Evolutionary conservation across 2,329 filamentous ascomycete genomes (phyloP), one percentile per base, ranked within the genome.

Genomic region (Aspergillus eucalypticola): DNA sequence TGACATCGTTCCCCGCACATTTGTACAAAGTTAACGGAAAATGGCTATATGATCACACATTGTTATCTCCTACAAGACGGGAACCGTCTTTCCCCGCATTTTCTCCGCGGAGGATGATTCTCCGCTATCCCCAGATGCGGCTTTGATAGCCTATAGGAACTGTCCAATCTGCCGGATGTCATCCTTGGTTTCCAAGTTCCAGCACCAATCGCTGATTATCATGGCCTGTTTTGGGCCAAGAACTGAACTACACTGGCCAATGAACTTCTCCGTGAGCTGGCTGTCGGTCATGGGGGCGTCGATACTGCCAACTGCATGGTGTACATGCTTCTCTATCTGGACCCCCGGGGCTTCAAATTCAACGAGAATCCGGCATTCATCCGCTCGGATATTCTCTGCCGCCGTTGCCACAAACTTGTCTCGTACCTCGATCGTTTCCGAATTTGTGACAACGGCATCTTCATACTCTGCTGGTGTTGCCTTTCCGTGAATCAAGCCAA

Each of bases 381-480:
- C 81, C 7, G 77, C 71, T 10, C 66, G 69, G 3, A 83, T 64
- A 10, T 54, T 65, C 5, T 75, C 67, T 59, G 83, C 79, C 0
- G 76, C 74, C 0, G 69, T 76, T 2, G 81, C 81, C 8, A 76
- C 70, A 53, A 84, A 77, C 51, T 75, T 78, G 58, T 81, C 76
- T n/a, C 83, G 71, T 35, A 84, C 59, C 0, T 56, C 61, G 3
- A 81, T 70, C 1, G 84, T 77, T 10, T 70, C 71, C 13, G 65
- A 23, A 54, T 80, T 75, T n/a, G 66, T 73, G 3, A 84, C 82
- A 1, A 82, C 75, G 0, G 68, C 64, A 64, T 84, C 79, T 5
- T 79, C 79, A 68, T 83, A 86, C 67, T 84, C 76, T 5, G 74
- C 75, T 2, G 83, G 83, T 0, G 80, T 82, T 10, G 78, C 82